Evolutionary conservation across 2,329 filamentous ascomycete species (phyloP), one percentile per base, ranked within the genome.

Genomic region (Catunica adiposa): DNA sequence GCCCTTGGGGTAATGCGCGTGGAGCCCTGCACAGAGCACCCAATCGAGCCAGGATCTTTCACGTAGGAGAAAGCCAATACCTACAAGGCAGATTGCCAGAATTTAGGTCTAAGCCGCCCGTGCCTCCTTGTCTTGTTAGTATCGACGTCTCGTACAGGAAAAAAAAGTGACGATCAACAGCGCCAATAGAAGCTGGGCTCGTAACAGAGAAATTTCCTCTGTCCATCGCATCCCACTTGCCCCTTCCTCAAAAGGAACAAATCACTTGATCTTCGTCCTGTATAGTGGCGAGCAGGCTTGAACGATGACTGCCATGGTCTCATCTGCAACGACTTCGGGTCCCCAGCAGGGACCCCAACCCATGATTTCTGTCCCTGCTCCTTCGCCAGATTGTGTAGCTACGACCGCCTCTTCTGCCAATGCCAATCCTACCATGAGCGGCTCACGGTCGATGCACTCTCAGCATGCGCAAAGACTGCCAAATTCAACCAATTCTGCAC

Each of bases 341-440:
- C 29, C 50, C 29, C 50, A 34, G 29, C 29, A 52, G 50, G 38
- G 14, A 37, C 25, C 47, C 37, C 48, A 44, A 46, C 37, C 54
- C 50, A 54, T 57, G 56, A 26, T 46, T 53, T 25, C 48, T 44
- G 54, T 52, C 29, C 56, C 56, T 58, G 53, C 44, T 55, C 34
- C 54, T 44, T 37, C 42, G 31, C 29, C 53, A 48, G 53, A 55
- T 52, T 52, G 31, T 52, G 50, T 52, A 52, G 50, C 50, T 38
- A 40, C 25, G 50, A 26, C 34, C 31, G 31, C 50, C 50, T 52
- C 29, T 37, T 38, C 50, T 52, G 23, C 31, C 31, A 52, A 38
- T 52, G 50, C 50, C 14, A 52, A 52, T 52, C 50, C 50, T 52
- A 25, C 34, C 29, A 37, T 29, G 38, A 17, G 17, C 15, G 26